These are phyloP conservation scores for Coprinopsis sp. DNA, from an alignment of 768 basidiomycete species.

Conservation along the genomic window DNA sequence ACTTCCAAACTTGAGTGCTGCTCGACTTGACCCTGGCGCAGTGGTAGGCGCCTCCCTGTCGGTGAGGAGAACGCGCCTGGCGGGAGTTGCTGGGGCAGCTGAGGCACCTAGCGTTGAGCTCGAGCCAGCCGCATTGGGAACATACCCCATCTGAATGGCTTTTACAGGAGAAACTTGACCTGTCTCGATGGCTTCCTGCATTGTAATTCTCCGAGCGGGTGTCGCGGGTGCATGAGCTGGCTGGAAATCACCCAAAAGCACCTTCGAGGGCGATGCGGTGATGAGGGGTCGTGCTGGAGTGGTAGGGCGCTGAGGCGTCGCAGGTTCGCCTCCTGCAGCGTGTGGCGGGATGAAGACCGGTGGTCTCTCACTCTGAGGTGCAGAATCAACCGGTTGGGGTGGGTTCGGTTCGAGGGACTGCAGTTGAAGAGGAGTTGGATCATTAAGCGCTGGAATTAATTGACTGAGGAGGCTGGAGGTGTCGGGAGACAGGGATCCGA, in stretches of 20 bases:
- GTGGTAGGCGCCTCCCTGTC: slow-evolving; percentile 18
- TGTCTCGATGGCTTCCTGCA: slow-evolving; percentile 45
- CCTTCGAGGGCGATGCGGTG: slow-evolving; percentile 26
- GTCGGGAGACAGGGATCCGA: slow-evolving; percentile 57
- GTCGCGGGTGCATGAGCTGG: slow-evolving; percentile 42
- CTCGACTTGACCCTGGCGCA: slow-evolving; percentile 13
- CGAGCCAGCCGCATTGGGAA: slow-evolving; percentile 14
- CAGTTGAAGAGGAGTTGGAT: slow-evolving; percentile 7
- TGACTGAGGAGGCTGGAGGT: slow-evolving; percentile 33
- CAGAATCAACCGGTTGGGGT: background rate
- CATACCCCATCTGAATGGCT: slow-evolving; percentile 30
- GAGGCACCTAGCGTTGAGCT: too few relatives aligned
- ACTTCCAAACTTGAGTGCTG: slow-evolving; percentile 1
- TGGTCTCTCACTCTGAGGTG: slow-evolving; percentile 3
- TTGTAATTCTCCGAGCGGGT: slow-evolving; percentile 61
- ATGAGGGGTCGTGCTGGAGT: slow-evolving; percentile 20
- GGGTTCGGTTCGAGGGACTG: background rate
- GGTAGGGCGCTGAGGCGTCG: slow-evolving; percentile 21
- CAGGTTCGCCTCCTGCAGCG: slow-evolving; percentile 17
- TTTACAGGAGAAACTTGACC: slow-evolving; percentile 50
- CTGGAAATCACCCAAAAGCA: slow-evolving; percentile 22
- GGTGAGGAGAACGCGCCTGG: slow-evolving; percentile 19
- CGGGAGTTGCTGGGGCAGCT: slow-evolving; percentile 18
- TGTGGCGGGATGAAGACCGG: slow-evolving; percentile 20
- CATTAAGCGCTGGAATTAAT: slow-evolving; percentile 18